Percentiles rank a stretch among this genome's conserved stretches.
phyloP scores from a whole-genome alignment of 2,329 filamentous ascomycete genomes.

The Meredithiella fracta region DNA sequence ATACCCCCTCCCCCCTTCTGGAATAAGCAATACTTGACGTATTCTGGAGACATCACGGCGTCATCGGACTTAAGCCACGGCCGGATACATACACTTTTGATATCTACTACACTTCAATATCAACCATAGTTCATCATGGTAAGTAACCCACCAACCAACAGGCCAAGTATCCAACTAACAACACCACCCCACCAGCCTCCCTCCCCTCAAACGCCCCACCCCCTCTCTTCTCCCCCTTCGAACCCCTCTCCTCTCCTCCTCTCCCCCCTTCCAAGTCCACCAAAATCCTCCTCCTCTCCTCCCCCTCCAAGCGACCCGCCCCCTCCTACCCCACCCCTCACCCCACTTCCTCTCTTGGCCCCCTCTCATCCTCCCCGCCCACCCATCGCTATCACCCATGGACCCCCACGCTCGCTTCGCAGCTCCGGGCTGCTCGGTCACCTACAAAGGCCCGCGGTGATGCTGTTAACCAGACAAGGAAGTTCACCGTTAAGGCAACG shows the following conservation, averaged over 20 bases:
- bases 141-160: no score
- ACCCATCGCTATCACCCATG: constrained; percentile 29
- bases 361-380: constrained; percentile 66
- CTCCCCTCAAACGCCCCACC: constrained; percentile 42
- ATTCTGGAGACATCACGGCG: no score
- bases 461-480: not conserved
- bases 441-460: constrained; percentile 20
- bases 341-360: constrained; percentile 83
- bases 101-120: no score
- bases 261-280: constrained; percentile 51
- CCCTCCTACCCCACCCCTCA: constrained; percentile 76
- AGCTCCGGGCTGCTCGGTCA: constrained; percentile 18
- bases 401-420: constrained; percentile 24
- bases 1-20: no score
- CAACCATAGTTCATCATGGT: no score
- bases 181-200: constrained; percentile 15
- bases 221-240: constrained; percentile 60
- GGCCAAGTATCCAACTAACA: no score
- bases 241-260: constrained; percentile 59
- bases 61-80: no score
- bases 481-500: constrained; percentile 23
- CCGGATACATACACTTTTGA: no score
- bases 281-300: constrained; percentile 33
- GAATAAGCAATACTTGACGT: no score
- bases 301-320: constrained; percentile 44